phyloP scores from a whole-genome alignment of 768 basidiomycete genomes.

The Clitopilus passeckerianus region DNA sequence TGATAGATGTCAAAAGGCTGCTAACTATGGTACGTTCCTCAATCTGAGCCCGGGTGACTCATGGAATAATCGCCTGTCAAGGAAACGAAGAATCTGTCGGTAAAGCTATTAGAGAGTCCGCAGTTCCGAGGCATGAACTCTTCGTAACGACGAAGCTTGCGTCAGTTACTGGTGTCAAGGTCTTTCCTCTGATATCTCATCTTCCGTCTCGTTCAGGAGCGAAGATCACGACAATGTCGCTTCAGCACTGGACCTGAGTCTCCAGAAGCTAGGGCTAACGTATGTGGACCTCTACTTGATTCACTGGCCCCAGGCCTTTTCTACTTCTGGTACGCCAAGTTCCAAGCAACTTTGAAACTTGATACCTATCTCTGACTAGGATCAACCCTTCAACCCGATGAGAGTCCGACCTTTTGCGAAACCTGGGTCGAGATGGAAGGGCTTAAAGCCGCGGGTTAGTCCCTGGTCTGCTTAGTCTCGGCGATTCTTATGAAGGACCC shows the following conservation, averaged over 20 bases:
- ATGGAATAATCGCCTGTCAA: not conserved
- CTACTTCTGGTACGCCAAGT: conserved; percentile 11
- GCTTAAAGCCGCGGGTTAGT: conserved; percentile 26
- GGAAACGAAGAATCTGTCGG: conserved; percentile 33
- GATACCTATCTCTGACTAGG: not conserved
- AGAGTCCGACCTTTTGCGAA: conserved; percentile 26
- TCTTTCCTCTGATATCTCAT: conserved; percentile 8
- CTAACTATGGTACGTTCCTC: conserved; percentile 8
- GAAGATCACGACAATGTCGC: conserved; percentile 28
- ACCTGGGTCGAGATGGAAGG: conserved; percentile 38
- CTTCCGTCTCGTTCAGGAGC: conserved; percentile 19
- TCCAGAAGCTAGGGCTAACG: conserved; percentile 27
- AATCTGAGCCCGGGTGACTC: no score
- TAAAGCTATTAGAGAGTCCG: conserved; percentile 30
- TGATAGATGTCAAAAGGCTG: conserved; percentile 5
- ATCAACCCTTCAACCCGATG: conserved; percentile 12
- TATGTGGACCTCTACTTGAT: conserved; percentile 48
- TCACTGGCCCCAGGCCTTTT: conserved; percentile 29
- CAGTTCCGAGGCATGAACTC: conserved; percentile 30
- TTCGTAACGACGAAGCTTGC: conserved; percentile 38
- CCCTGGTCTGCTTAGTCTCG: not conserved
- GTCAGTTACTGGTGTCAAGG: conserved; percentile 10
- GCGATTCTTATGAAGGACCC: not conserved
- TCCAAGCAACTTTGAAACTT: no score
- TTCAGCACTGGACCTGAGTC: conserved; percentile 25